Base-by-base conservation (phyloP, 345 rosid species). In the Rhodamnia argentea region DNA sequence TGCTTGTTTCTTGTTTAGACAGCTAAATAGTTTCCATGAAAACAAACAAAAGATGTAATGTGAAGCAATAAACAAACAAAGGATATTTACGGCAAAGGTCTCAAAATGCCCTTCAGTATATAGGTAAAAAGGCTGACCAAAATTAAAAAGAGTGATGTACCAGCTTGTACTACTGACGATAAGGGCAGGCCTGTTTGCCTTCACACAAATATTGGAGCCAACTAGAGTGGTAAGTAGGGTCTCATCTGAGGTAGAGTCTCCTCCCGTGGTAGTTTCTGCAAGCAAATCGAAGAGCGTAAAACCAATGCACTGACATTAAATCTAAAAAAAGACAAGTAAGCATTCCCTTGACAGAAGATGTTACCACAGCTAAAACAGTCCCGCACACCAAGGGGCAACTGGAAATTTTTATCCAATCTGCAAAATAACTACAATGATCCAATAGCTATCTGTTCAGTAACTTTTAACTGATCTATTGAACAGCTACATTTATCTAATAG, bases 151-250 rank as follows among this genome's bases (percentile, higher is more conserved):
- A 59, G 56, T 75, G 70, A 82, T 58, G 26, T 87, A 97, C 99
- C 99, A 97, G 92, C 99, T 97, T 84, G 99, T 97, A 89, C 99
- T 97, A 93, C 99, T 97, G 82, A 97, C 97, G 51, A 97, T 92
- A 92, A 97, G 97, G 52, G 98, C 99, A 54, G 98, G 99, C 86
- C 98, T 94, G 84, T 92, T 93, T 70, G 88, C 91, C 92, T 94
- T 97, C 85, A 92, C 90, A 40, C 85, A 88, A 87, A 94, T 83
- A 83, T 83, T 89, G 83, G 86, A 82, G 88, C 88, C 92, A 56
- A 29, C 87, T 70, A 87, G 87, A 74, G 87, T 84, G 32, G 98
- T 96, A 87, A 97, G 94, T 70, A 93, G 87, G 76, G 96, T 94
- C 90, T 95, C 98, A 84, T 88, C 86, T 54, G 85, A 64, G 75